Percentiles rank a stretch among this genome's conserved stretches.
Evolutionary conservation across 1,139 yeast genomes (phyloP).

Genomic region (Saccharomyces uvarum): DNA sequence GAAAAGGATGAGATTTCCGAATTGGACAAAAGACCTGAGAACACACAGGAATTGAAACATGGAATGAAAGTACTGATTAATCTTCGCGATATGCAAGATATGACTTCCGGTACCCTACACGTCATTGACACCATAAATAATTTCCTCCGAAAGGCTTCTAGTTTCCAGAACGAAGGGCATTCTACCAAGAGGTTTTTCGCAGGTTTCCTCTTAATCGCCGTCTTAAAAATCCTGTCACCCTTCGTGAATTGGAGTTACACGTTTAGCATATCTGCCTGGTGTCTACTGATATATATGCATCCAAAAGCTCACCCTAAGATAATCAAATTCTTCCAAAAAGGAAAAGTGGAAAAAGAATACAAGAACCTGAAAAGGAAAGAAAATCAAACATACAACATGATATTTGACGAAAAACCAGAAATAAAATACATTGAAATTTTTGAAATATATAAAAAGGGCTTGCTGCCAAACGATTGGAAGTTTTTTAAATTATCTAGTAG

Average conservation of each 20-base stretch:
- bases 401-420: conserved; percentile 64
- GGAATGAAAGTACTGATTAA: conserved; percentile 36
- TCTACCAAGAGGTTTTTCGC: conserved; percentile 50
- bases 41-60: conserved; percentile 25
- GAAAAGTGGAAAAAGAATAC: conserved; percentile 17
- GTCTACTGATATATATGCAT: conserved; percentile 42
- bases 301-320: conserved; percentile 44
- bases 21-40: conserved; percentile 3
- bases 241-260: conserved; percentile 61
- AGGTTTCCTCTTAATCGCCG: conserved; percentile 39
- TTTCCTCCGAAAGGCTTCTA: conserved; percentile 56
- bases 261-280: conserved; percentile 53
- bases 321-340: conserved; percentile 22
- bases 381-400: conserved; percentile 42
- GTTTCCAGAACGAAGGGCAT: conserved; percentile 61
- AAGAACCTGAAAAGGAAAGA: conserved; percentile 26
- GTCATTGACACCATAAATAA: conserved; percentile 47
- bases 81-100: conserved; percentile 41
- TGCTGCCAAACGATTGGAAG: conserved; percentile 55
- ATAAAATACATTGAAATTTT: conserved; percentile 59
- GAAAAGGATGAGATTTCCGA: not conserved
- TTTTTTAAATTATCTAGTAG: conserved; percentile 42
- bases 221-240: conserved; percentile 48
- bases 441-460: conserved; percentile 63
- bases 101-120: conserved; percentile 49